Percentiles rank a stretch among this genome's conserved stretches.
phyloP scores from a whole-genome alignment of 2,329 filamentous ascomycete species.

The Laburnicola sp. region DNA sequence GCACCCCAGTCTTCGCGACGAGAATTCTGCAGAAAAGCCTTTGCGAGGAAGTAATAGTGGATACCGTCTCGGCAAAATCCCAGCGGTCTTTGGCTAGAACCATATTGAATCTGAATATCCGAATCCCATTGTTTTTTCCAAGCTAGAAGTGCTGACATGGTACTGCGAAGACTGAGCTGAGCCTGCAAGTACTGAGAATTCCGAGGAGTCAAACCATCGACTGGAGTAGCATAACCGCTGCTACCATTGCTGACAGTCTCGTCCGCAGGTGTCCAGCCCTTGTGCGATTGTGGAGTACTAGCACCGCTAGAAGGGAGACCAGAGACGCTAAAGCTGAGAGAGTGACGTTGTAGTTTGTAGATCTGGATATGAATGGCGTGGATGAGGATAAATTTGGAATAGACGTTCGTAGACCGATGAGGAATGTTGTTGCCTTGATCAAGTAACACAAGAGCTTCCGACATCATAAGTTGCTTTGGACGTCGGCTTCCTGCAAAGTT shows the following conservation, averaged over 20 bases:
- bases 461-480: constrained; percentile 66
- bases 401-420: constrained; percentile 68
- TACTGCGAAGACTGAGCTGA: constrained; percentile 53
- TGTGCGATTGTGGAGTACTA: constrained; percentile 61
- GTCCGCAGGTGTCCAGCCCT: constrained; percentile 60
- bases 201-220: constrained; percentile 28
- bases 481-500: constrained; percentile 67
- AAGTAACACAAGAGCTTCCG: constrained; percentile 63
- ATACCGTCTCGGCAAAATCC: constrained; percentile 73
- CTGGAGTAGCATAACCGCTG: constrained; percentile 50
- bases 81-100: constrained; percentile 61
- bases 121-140: constrained; percentile 74
- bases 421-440: constrained; percentile 63
- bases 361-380: constrained; percentile 69
- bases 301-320: constrained; percentile 49
- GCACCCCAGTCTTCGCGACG: constrained; percentile 58
- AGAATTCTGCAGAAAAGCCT: constrained; percentile 64
- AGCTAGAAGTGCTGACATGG: constrained; percentile 63
- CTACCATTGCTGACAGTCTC: constrained; percentile 30
- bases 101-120: constrained; percentile 70
- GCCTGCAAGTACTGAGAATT: constrained; percentile 51
- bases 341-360: constrained; percentile 55
- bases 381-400: constrained; percentile 73
- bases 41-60: constrained; percentile 74
- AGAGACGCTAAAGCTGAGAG: constrained; percentile 26